These are phyloP conservation scores for Pseudognaphalium luteoalbum DNA, from an alignment of 129 eudicot species.

Conservation along the genomic window DNA sequence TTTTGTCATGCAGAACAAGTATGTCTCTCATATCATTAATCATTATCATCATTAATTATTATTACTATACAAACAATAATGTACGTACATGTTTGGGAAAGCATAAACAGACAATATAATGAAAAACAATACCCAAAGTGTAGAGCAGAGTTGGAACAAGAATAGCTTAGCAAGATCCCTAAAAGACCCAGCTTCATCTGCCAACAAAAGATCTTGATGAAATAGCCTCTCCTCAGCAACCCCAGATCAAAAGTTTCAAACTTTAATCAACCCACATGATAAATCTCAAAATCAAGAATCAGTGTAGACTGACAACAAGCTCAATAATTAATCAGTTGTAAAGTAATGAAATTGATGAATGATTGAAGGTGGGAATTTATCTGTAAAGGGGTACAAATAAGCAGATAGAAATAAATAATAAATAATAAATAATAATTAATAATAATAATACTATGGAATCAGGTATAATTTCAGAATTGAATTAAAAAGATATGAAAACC, in stretches of 20 bases:
- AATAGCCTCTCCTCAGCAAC: constrained; percentile 10
- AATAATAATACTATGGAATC: not conserved
- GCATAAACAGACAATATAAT: not conserved
- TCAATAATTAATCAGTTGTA: constrained; percentile 15
- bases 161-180: constrained; percentile 40
- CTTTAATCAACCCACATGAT: constrained; percentile 10
- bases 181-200: constrained; percentile 40
- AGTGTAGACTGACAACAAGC: constrained; percentile 1
- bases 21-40: not conserved
- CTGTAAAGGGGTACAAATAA: constrained; percentile 19
- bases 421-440: too few relatives aligned
- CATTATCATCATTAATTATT: not conserved
- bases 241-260: constrained; percentile 14
- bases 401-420: not conserved
- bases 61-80: not conserved
- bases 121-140: constrained; percentile 24
- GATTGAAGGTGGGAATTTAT: constrained; percentile 22
- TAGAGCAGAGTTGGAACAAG: constrained; percentile 14
- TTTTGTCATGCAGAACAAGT: constrained; percentile 14
- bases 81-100: not conserved
- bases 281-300: constrained; percentile 11
- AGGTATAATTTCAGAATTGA: constrained; percentile 2
- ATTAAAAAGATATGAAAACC: not conserved
- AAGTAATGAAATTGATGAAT: constrained; percentile 11
- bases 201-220: constrained; percentile 21